These are phyloP conservation scores for Hirsutella minnesotensis DNA, from an alignment of 2,329 filamentous ascomycete species.

Conservation along the genomic window DNA sequence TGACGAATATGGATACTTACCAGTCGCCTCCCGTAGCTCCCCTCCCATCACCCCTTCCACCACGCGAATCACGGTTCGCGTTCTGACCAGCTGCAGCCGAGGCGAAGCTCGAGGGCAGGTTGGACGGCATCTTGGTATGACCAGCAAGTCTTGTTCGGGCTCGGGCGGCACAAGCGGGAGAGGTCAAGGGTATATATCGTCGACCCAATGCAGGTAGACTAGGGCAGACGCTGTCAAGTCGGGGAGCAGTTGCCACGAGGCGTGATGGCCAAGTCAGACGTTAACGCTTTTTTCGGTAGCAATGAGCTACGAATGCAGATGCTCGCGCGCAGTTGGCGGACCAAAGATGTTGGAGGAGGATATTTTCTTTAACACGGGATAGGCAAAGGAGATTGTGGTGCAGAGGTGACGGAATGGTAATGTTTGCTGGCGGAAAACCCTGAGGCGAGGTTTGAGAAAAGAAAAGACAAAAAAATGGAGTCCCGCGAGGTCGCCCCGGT, in stretches of 20 bases:
- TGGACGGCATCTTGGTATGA: constrained; percentile 47
- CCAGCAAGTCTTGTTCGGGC: not conserved
- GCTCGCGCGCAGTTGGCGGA: constrained; percentile 4
- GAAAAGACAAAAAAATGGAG: constrained; percentile 17
- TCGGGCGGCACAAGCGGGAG: not conserved
- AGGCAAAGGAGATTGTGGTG: constrained; percentile 3
- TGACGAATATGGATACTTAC: constrained; percentile 35
- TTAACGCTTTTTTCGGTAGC: constrained; percentile 1
- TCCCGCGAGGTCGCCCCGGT: constrained; percentile 9
- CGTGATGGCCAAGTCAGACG: constrained; percentile 1
- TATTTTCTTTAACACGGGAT: constrained; percentile 1
- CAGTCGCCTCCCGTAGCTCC: constrained; percentile 55
- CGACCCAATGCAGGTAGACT: not conserved
- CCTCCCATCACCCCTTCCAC: constrained; percentile 45
- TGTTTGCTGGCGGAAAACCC: constrained; percentile 16
- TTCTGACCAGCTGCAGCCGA: constrained; percentile 71
- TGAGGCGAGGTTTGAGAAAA: constrained; percentile 19
- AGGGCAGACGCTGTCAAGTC: not conserved
- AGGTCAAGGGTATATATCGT: not conserved
- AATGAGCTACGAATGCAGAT: constrained; percentile 3
- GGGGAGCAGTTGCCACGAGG: not conserved
- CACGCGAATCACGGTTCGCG: constrained; percentile 45
- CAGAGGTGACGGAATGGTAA: constrained; percentile 7
- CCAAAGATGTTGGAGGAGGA: not conserved
- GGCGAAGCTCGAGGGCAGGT: constrained; percentile 73